Evolutionary conservation across 2,329 filamentous ascomycete species (phyloP).

Genomic region (Elsinoe necatrix): DNA sequence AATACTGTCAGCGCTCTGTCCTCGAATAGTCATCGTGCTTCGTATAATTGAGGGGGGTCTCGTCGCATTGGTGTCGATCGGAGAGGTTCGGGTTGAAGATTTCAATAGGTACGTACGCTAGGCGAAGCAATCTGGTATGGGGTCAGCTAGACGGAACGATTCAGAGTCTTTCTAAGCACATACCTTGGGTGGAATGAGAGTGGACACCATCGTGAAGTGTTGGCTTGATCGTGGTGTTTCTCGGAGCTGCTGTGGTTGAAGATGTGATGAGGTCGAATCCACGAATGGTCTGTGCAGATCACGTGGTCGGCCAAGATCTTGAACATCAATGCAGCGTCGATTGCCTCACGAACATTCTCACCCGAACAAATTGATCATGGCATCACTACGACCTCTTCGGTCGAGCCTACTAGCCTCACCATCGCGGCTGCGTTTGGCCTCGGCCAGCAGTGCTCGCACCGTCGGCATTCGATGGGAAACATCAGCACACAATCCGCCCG

Average conservation of each 20-base stretch:
- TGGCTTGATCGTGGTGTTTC: slow-evolving; percentile 18
- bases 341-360: not conserved
- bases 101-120: slow-evolving; percentile 53
- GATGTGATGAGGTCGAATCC: slow-evolving; percentile 6
- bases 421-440: slow-evolving; percentile 25
- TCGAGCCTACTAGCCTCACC: not conserved
- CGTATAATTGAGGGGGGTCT: slow-evolving; percentile 16
- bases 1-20: slow-evolving; percentile 19
- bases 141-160: slow-evolving; percentile 21
- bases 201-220: slow-evolving; percentile 50
- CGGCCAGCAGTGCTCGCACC: slow-evolving; percentile 1
- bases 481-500: slow-evolving; percentile 31
- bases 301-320: slow-evolving; percentile 1
- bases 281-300: not conserved
- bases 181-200: slow-evolving; percentile 99
- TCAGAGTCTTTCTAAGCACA: slow-evolving; percentile 23
- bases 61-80: slow-evolving; percentile 1
- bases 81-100: slow-evolving; percentile 8
- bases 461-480: slow-evolving; percentile 23
- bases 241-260: slow-evolving; percentile 16
- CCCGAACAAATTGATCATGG: slow-evolving; percentile 26
- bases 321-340: not conserved
- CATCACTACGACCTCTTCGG: slow-evolving; percentile 32
- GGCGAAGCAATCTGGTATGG: slow-evolving; percentile 65
- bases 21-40: not conserved